Evolutionary conservation across 1,139 yeast species (phyloP), one percentile per base, ranked within the genome.

Genomic region (Candida mesenterica): DNA sequence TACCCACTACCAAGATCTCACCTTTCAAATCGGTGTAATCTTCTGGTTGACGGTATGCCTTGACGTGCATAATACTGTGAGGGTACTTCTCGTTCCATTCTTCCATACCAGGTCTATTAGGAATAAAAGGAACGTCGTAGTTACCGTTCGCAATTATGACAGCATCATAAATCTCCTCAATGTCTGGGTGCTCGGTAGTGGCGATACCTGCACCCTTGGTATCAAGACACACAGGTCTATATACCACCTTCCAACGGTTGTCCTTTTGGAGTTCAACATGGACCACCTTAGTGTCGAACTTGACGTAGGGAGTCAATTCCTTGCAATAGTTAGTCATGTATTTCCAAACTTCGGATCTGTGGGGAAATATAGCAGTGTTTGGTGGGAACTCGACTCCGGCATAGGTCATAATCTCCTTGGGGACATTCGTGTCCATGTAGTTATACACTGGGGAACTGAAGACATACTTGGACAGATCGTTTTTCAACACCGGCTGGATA

Each of bases 391-490:
- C 76, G 19, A 51, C 53, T 30, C 66, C 68, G 15, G 70, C 66
- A 49, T 70, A 81, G 36, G 73, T 76, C 86, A 81, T 81, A 32
- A 79, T 52, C 27, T 61, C 63, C 35, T 65, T 66, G 14, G 81
- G 83, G 26, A 81, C 79, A 50, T 82, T 82, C 7, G 87, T 77
- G 48, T 78, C 85, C 37, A 82, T 59, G 31, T 68, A 57, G 33
- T 68, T 62, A 49, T 77, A 76, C 37, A 72, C 65, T 2, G 80
- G 72, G 18, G 68, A 52, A 16, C 68, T 62, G 54, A 70, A 65
- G 6, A 62, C 50, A 40, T 54, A 61, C 18, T 48, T 41, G n/a
- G 51, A 50, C 14, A 44, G 34, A 14, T 37, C 40, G 2, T 48
- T 42, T 26, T 39, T 41, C 37, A 33, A 45, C 7, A 51, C 37